phyloP scores from a whole-genome alignment of 2,329 filamentous ascomycete genomes.

The Aspergillus hiratsukae region DNA sequence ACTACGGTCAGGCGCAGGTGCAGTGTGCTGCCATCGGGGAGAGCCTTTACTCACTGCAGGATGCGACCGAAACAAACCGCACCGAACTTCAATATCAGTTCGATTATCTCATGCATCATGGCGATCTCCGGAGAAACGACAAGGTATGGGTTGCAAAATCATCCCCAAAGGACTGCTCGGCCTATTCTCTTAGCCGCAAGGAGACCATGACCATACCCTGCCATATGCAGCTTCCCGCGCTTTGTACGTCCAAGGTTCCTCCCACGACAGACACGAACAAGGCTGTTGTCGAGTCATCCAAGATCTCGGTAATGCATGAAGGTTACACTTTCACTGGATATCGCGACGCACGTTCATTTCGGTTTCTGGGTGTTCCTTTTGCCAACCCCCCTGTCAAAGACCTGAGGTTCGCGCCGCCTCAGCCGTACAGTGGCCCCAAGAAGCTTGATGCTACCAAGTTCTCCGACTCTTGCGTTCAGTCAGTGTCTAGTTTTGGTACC shows the following conservation, averaged over 20 bases:
- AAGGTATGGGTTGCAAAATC: slow-evolving; percentile 14
- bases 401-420: slow-evolving; percentile 39
- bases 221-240: slow-evolving; percentile 11
- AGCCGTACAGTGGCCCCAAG: slow-evolving; percentile 20
- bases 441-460: slow-evolving; percentile 27
- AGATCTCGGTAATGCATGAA: slow-evolving; percentile 13
- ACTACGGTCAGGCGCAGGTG: slow-evolving; percentile 7
- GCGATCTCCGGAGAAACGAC: slow-evolving; percentile 8
- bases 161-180: slow-evolving; percentile 9
- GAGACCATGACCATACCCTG: slow-evolving; percentile 9
- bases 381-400: slow-evolving; percentile 43
- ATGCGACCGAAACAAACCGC: slow-evolving; percentile 6
- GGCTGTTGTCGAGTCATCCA: slow-evolving; percentile 12
- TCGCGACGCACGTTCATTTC: slow-evolving; percentile 26
- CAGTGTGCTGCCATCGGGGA: slow-evolving; percentile 22
- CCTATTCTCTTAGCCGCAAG: slow-evolving; percentile 14
- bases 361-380: slow-evolving; percentile 47
- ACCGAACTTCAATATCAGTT: slow-evolving; percentile 21
- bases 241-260: slow-evolving; percentile 20
- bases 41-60: slow-evolving; percentile 13
- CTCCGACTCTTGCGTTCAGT: slow-evolving; percentile 19
- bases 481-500: slow-evolving; percentile 10
- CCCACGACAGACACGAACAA: slow-evolving; percentile 17
- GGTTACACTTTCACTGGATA: slow-evolving; percentile 22
- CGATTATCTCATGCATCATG: slow-evolving; percentile 18